Conservation (phyloP, 2,329 filamentous ascomycete genomes). For the Fusarium longipes region DNA sequence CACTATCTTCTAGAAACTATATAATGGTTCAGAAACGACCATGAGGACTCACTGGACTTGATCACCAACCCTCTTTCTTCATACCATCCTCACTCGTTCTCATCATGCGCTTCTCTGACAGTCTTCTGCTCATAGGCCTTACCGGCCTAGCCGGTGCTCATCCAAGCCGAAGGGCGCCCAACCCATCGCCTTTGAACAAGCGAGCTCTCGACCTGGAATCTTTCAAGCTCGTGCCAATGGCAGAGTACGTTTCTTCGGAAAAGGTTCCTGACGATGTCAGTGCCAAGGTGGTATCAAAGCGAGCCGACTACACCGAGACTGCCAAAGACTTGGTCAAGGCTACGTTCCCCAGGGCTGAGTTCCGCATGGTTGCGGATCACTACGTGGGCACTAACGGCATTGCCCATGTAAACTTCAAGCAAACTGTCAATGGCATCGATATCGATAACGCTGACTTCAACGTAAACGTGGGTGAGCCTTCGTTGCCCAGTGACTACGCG, state of each 20-base stretch:
- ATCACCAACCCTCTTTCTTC: background rate
- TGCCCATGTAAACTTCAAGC: slow-evolving; percentile 69
- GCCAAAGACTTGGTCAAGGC: slow-evolving; percentile 59
- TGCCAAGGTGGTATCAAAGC: slow-evolving; percentile 38
- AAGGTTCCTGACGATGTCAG: slow-evolving; percentile 38
- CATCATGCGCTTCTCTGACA: slow-evolving; percentile 47
- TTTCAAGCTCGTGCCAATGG: slow-evolving; percentile 49
- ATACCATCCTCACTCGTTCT: background rate
- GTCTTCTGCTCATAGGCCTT: slow-evolving; percentile 50
- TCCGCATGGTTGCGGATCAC: slow-evolving; percentile 63
- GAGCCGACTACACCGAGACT: slow-evolving; percentile 56
- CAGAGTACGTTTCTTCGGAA: slow-evolving; percentile 46
- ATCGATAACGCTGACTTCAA: slow-evolving; percentile 72
- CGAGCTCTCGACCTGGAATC: slow-evolving; percentile 50
- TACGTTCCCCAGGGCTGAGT: slow-evolving; percentile 52
- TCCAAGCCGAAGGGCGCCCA: slow-evolving; percentile 45
- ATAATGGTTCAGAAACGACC: background rate
- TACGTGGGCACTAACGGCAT: slow-evolving; percentile 67
- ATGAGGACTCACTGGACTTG: background rate
- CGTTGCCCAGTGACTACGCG: fast-evolving
- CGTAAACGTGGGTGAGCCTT: slow-evolving; percentile 61
- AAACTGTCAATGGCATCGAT: slow-evolving; percentile 67
- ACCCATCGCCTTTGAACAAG: slow-evolving; percentile 41
- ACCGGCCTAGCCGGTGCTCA: slow-evolving; percentile 51
- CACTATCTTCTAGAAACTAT: background rate